Evolutionary conservation across 106 monocot genomes (phyloP).

Genomic region (Dendrobium chrysotoxum): DNA sequence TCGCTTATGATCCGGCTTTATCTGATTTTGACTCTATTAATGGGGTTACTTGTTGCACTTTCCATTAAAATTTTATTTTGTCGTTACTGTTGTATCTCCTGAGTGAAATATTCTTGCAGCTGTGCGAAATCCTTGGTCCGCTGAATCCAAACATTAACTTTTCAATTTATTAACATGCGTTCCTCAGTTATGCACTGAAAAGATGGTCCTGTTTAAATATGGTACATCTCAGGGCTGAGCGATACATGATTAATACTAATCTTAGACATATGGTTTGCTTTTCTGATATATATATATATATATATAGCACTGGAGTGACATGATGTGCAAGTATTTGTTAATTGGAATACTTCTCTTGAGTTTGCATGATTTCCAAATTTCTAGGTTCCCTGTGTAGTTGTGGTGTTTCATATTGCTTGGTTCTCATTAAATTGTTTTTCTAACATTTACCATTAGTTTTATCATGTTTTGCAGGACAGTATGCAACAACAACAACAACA

Average conservation of each 20-base stretch:
- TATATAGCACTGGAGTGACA: neutral
- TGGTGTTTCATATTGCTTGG: neutral
- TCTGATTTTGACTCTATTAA: constrained; percentile 2
- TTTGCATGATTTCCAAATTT: neutral
- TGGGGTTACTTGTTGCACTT: neutral
- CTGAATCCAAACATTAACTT: neutral
- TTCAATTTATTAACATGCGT: neutral
- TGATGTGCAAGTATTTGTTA: neutral
- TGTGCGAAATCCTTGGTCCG: neutral
- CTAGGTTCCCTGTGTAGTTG: neutral
- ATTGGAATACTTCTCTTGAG: neutral
- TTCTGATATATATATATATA: neutral
- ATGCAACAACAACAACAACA: neutral
- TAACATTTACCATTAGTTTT: neutral
- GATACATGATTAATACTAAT: too few relatives aligned
- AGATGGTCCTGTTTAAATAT: neutral
- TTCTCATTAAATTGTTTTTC: neutral
- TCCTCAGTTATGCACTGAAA: neutral
- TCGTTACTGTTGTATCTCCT: neutral
- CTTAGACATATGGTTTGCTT: neutral
- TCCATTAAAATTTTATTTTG: neutral
- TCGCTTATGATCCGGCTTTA: neutral
- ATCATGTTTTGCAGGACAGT: neutral
- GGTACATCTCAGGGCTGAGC: neutral
- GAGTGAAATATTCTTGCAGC: constrained; percentile 1